Percentiles rank a stretch among this genome's conserved stretches.
Evolutionary conservation across 2,329 filamentous ascomycete species (phyloP).

Genomic region (Penicillium expansum): DNA sequence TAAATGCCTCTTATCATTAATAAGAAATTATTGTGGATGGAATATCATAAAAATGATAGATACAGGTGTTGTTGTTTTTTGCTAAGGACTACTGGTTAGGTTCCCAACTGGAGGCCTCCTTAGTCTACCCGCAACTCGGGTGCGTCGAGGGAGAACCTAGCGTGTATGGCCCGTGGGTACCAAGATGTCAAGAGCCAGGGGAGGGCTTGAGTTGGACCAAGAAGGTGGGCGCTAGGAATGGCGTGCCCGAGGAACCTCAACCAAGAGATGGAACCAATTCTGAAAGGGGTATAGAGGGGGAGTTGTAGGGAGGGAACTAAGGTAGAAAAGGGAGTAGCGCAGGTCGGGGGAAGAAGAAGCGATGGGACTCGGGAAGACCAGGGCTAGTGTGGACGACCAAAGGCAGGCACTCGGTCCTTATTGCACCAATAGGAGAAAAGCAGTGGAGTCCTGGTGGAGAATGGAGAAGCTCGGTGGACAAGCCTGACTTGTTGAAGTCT

Average conservation of each 20-base stretch:
- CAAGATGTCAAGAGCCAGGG: slow-evolving; percentile 28
- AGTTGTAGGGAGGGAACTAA: slow-evolving; percentile 28
- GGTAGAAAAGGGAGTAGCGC: slow-evolving; percentile 34
- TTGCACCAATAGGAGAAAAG: slow-evolving; percentile 6
- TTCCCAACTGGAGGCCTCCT: slow-evolving; percentile 19
- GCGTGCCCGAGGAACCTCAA: slow-evolving; percentile 37
- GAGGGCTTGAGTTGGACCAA: slow-evolving; percentile 5
- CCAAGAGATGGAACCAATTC: slow-evolving; percentile 18
- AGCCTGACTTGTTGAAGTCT: slow-evolving; percentile 1
- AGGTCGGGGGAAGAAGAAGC: slow-evolving; percentile 34
- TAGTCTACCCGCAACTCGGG: slow-evolving; percentile 39
- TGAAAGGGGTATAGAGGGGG: slow-evolving; percentile 13
- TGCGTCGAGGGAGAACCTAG: slow-evolving; percentile 35
- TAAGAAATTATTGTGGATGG: neutral
- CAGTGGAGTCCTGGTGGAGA: neutral
- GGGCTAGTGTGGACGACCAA: slow-evolving; percentile 23
- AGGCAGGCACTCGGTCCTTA: neutral
- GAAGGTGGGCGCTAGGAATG: slow-evolving; percentile 25
- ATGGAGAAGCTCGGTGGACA: slow-evolving; percentile 14
- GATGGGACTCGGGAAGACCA: slow-evolving; percentile 30
- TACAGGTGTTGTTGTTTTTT: slow-evolving; percentile 17
- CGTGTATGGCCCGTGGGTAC: slow-evolving; percentile 32
- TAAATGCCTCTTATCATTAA: slow-evolving; percentile 7
- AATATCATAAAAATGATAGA: neutral
- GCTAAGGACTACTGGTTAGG: slow-evolving; percentile 18